These are phyloP conservation scores for Coprinopsis strossmayeri DNA, from an alignment of 768 basidiomycete genomes.

Conservation along the genomic window DNA sequence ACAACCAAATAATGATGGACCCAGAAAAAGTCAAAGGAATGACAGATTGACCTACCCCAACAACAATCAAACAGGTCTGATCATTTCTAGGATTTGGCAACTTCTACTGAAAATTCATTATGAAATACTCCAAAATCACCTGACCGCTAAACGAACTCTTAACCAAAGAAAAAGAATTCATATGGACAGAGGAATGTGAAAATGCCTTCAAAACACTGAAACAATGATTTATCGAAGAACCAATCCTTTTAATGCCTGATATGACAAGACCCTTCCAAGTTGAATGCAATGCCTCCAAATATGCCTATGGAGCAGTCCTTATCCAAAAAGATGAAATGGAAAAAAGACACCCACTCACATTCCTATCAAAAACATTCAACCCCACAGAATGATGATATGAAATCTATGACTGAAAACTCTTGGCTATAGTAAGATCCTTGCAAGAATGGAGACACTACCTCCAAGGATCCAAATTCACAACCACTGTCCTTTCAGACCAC, in stretches of 20 bases:
- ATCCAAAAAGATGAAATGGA: constrained; percentile 21
- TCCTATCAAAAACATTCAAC: constrained; percentile 12
- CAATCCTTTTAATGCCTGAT: constrained; percentile 19
- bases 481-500: neutral
- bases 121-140: constrained; percentile 21
- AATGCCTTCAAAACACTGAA: constrained; percentile 25
- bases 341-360: constrained; percentile 28
- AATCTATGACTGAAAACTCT: constrained; percentile 18
- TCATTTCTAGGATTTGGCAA: constrained; percentile 38
- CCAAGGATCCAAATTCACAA: neutral
- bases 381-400: constrained; percentile 19
- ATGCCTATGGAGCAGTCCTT: constrained; percentile 25
- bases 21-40: constrained; percentile 29
- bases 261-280: constrained; percentile 17
- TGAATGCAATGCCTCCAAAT: constrained; percentile 25
- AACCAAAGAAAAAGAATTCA: constrained; percentile 19
- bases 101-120: constrained; percentile 30
- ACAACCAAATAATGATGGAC: constrained; percentile 28
- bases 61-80: constrained; percentile 23
- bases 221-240: constrained; percentile 15
- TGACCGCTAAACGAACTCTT: constrained; percentile 21
- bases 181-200: constrained; percentile 18
- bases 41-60: constrained; percentile 30
- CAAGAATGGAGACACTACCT: constrained; percentile 12
- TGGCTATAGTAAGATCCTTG: neutral